Evolutionary conservation across 129 eudicot genomes (phyloP), one percentile per base, ranked within the genome.

Genomic region (Flaveria ramosissima): DNA sequence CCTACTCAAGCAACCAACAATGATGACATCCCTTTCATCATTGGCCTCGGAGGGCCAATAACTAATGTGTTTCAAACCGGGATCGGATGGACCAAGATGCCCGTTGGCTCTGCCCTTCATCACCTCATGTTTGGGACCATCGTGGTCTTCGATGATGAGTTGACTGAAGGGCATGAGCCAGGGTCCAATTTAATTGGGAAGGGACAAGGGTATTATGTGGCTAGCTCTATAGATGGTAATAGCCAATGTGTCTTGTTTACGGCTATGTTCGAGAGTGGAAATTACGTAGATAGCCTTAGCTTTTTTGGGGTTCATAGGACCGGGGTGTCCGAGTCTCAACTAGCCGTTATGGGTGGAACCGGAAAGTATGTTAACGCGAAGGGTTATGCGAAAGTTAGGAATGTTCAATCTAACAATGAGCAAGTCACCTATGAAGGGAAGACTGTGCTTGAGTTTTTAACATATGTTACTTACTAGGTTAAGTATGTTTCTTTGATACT

Each of bases 341-440:
- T 62, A 62, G 45, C 68, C 68, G 30, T 62, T 20, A 27, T 62
- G 45, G 43, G 68, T 62, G 68, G 45, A 26, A 62, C 68, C 20
- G 21, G 68, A 15, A 62, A 62, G 68, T 62, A 62, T 62, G 43
- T 62, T 14, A 62, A 62, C 5, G 45, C 68, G 4, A 62, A 62
- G 21, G 43, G 68, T 26, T 62, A 62, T 30, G 68, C 68, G 17
- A 62, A 70, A 70, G 72, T 84, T 7, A 83, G 79, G 81, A 82
- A 83, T 10, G 74, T 84, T 16, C 80, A 83, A 0, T 76, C 67
- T 16, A 68, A 41, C 14, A 36, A 66, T 68, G 91, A 84, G 43
- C 89, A 80, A 32, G 39, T 5, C 39, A 32, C 7, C 39, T 32
- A 32, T 32, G 39, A 32, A 32, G 39, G 39, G 39, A 32, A 32